phyloP scores from a whole-genome alignment of 768 basidiomycete species.

The Phlebiopsis flavidoalba region DNA sequence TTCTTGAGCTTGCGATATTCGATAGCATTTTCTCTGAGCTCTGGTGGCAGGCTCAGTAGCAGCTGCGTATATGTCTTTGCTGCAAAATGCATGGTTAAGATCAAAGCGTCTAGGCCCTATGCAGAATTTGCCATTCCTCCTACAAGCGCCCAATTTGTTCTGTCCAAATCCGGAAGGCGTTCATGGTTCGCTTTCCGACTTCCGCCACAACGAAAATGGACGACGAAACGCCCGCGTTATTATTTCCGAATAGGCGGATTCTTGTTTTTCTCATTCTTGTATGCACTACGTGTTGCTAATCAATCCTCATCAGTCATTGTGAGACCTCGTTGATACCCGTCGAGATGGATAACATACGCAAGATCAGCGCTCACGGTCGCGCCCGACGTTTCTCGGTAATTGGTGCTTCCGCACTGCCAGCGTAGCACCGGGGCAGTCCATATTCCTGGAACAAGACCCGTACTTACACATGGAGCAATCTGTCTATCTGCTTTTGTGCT shows the following conservation, averaged over 20 bases:
- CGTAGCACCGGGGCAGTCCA: background rate
- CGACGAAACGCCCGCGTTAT: too few species aligned
- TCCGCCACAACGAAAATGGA: background rate
- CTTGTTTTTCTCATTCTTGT: too few species aligned
- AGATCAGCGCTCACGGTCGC: background rate
- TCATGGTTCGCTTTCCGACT: background rate
- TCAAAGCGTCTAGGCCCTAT: background rate
- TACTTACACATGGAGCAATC: background rate
- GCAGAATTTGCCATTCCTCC: background rate
- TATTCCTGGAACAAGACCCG: background rate
- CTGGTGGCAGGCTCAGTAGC: slow-evolving; percentile 64
- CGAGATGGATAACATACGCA: background rate
- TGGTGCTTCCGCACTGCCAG: background rate
- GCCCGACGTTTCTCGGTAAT: background rate
- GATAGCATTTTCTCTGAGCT: slow-evolving; percentile 73
- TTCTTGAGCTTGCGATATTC: slow-evolving; percentile 93
- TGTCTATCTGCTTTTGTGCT: background rate
- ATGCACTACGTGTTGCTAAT: too few species aligned
- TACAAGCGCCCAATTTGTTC: background rate
- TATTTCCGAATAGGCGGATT: too few species aligned
- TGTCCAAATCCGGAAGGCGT: background rate
- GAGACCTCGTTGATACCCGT: background rate
- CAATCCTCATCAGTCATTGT: background rate
- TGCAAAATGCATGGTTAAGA: slow-evolving; percentile 63
- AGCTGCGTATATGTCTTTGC: slow-evolving; percentile 62